Base-by-base conservation (phyloP, 2,329 filamentous ascomycete genomes). In the Fusarium goolgardi region DNA sequence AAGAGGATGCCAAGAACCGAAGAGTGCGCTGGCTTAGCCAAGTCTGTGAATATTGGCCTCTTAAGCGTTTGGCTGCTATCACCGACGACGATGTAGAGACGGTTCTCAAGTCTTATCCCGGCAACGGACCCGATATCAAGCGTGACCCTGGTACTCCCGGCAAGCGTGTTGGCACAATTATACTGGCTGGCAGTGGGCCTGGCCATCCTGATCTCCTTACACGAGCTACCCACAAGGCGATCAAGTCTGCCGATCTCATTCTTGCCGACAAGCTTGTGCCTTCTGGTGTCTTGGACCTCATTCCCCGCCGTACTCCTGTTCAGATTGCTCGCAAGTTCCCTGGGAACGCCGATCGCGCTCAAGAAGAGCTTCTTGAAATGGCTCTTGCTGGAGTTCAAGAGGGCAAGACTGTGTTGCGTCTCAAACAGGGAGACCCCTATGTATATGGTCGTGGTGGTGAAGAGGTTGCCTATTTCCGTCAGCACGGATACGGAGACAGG, bases 31-130 rank as follows among this genome's bases (percentile, higher is more conserved):
- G 96, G 96, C 84, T 99, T 2, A 88, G 91, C 21, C 96, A 99
- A 77, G 93, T 99, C 53, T 99, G 96, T 84, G 96, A 99, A 82
- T 99, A 99, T 80, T 99, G 96, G 96, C 94, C 96, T 2, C 84
- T 99, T 27, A 90, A 89, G 67, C 88, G 92, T 20, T 86, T 99
- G 2, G 93, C 94, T 10, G 84, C 86, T 40, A 90, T 98, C 67
- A 90, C 87, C 5, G 93, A 97, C 73, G 85, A 86, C 11, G 94
- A 98, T 71, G 89, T 97, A 9, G 88, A 92, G 18, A 78, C 81
- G 15, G 88, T 98, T 1, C 84, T 99, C n/a, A 82, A 86, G 65
- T 89, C 91, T 4, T 97, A 97, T 74, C 81, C 84, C 7, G 75
- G 74, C 58, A 50, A 75, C 70, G 53, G 55, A 3, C 57, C 62